Base-by-base conservation (phyloP, 345 rosid genomes). In the Aurinia saxatilis region DNA sequence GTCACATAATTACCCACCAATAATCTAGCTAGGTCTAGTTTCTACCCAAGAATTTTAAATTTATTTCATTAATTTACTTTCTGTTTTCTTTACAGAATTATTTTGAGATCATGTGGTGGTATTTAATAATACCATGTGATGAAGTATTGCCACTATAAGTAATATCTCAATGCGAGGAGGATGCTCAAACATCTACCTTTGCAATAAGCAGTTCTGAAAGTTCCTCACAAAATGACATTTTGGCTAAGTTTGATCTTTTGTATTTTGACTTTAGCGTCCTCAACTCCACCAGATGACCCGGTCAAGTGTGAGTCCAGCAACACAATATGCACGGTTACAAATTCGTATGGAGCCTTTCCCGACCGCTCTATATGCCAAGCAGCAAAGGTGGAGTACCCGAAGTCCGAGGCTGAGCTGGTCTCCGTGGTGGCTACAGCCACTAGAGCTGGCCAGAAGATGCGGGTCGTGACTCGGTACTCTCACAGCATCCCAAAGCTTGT, bases 401-500 rank as follows among this genome's bases (percentile, higher is more conserved):
- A 53, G 11, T 66, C 82, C 7, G 91, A 90, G 63, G 66, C 63
- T 23, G 87, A 87, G 65, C 77, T 87, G 2, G 56, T 77, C 9
- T 60, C 83, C 10, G 13, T 68, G 16, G 87, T 85, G 2, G 80
- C 93, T 2, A 65, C 48, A 1, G 97, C 89, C 11, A 73, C 95
- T 8, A 67, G n/a, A 68, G 74, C 75, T 25, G 73, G 67, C 11
- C 73, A 76, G 27, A 87, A 85, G 55, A 78, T 87, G 83, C 82
- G 81, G 51, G 93, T 78, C 19, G 84, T 71, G 19, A 85, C 93
- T 9, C 79, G 79, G 3, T 83, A 53, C 63, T 82, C 87, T 6
- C 91, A 87, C 10, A 87, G 95, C 77, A 76, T 85, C 53, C 88
- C 93, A 0, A 90, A 87, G 47, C 74, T 87, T 12, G 91, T 72